These are phyloP conservation scores for Populus ilicifolia DNA, from an alignment of 345 rosid genomes.

Conservation along the genomic window DNA sequence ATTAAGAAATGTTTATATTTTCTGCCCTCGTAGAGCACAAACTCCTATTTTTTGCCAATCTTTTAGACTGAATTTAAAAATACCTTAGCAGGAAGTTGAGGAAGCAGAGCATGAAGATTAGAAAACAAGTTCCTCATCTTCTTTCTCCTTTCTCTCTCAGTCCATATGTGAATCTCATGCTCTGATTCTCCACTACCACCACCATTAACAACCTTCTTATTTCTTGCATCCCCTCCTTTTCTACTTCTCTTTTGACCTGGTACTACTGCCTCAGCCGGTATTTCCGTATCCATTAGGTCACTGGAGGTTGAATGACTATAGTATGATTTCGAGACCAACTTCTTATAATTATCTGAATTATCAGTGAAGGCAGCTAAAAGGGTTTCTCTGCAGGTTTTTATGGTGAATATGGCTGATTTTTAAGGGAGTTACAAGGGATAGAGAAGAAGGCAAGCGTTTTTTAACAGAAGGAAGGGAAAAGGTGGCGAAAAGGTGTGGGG, in stretches of 20 bases:
- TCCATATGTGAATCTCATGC: slow-evolving; percentile 45
- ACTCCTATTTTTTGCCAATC: not conserved
- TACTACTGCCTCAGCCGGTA: not conserved
- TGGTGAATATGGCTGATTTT: too few species aligned
- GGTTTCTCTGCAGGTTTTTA: too few species aligned
- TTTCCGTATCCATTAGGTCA: not conserved
- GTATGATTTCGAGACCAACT: slow-evolving; percentile 4
- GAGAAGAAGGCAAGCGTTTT: too few species aligned
- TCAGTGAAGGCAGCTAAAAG: too few species aligned
- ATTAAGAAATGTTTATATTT: not conserved
- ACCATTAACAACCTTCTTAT: not conserved
- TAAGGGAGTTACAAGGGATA: too few species aligned
- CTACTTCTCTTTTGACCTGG: slow-evolving; percentile 27
- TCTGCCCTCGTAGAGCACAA: too few species aligned
- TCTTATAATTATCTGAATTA: not conserved
- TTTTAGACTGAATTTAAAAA: not conserved
- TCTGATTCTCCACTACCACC: slow-evolving; percentile 29
- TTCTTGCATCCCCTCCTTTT: slow-evolving; percentile 11
- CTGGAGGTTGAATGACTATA: slow-evolving; percentile 8
- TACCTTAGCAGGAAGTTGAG: slow-evolving; percentile 51
- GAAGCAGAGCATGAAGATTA: slow-evolving; percentile 50
- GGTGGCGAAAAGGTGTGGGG: not conserved
- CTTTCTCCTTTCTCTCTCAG: slow-evolving; percentile 61
- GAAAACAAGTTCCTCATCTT: slow-evolving; percentile 61
- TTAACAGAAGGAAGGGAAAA: not conserved